Conservation (phyloP, 108 stramenopile genomes). For the Discostella stelligeroides region DNA sequence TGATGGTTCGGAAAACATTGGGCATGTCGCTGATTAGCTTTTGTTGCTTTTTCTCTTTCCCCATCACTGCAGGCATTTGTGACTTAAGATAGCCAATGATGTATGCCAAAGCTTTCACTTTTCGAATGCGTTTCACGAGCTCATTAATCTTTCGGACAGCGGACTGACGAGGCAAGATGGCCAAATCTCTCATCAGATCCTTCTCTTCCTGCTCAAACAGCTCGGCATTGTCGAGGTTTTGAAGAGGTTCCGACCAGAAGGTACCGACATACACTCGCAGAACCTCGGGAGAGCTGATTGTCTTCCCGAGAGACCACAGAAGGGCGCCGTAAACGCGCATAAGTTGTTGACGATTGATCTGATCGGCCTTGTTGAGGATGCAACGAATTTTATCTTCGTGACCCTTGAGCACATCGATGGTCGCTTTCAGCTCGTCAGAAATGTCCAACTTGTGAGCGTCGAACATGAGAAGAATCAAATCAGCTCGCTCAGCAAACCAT, state of each 20-base stretch:
- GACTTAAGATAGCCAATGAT: conserved; percentile 93
- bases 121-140: conserved; percentile 96
- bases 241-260: conserved; percentile 89
- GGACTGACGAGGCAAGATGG: conserved; percentile 92
- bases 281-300: conserved; percentile 94
- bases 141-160: conserved; percentile 98
- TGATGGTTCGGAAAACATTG: conserved; percentile 90
- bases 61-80: conserved; percentile 97
- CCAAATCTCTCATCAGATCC: conserved; percentile 96
- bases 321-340: conserved; percentile 99
- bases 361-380: conserved; percentile 99
- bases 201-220: conserved; percentile 89
- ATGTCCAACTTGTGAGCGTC: conserved; percentile 99
- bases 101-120: conserved; percentile 94
- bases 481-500: conserved; percentile 98
- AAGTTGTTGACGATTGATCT: conserved; percentile 96
- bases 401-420: conserved; percentile 95
- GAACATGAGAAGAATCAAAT: conserved; percentile 96
- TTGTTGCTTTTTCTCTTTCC: conserved; percentile 97
- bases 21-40: conserved; percentile 92
- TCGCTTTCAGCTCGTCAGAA: conserved; percentile 95
- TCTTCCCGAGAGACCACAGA: conserved; percentile 97
- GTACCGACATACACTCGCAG: conserved; percentile 96
- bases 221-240: conserved; percentile 83
- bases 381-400: conserved; percentile 99